Conservation (phyloP, 2,329 filamentous ascomycete species). For the Xylariaceae sp. region DNA sequence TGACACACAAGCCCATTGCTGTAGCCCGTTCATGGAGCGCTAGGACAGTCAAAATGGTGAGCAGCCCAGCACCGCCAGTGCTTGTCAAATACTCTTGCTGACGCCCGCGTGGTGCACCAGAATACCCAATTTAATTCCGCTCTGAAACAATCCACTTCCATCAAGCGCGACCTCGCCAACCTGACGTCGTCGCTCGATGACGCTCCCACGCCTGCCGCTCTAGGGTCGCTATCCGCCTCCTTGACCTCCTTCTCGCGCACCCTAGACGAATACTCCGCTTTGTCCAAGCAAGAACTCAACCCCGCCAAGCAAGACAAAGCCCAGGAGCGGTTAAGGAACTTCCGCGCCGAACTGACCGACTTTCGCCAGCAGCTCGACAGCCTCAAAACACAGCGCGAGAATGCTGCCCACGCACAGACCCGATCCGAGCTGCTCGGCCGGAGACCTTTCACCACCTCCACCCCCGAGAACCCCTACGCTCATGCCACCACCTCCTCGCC, state of each 20-base stretch:
- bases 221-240: constrained; percentile 69
- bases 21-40: background rate
- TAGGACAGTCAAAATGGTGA: constrained; percentile 1
- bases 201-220: constrained; percentile 51
- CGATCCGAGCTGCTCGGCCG: constrained; percentile 80
- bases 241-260: constrained; percentile 74
- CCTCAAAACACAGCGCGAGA: constrained; percentile 73
- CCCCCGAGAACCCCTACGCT: constrained; percentile 90
- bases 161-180: constrained; percentile 71
- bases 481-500: constrained; percentile 42
- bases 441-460: constrained; percentile 71
- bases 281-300: constrained; percentile 85
- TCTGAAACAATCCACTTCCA: constrained; percentile 76
- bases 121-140: constrained; percentile 85
- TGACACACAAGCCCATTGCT: too few species aligned
- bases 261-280: constrained; percentile 83
- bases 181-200: constrained; percentile 48
- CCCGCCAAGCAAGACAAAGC: constrained; percentile 90
- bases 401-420: constrained; percentile 62
- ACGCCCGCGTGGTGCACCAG: constrained; percentile 37
- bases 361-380: constrained; percentile 75
- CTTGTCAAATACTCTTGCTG: background rate
- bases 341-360: constrained; percentile 75
- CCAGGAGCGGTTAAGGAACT: constrained; percentile 77
- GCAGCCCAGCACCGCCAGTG: too few species aligned